Evolutionary conservation across 192 early-diverging fungal genomes (phyloP).

Genomic region (Blastocladiella britannica): DNA sequence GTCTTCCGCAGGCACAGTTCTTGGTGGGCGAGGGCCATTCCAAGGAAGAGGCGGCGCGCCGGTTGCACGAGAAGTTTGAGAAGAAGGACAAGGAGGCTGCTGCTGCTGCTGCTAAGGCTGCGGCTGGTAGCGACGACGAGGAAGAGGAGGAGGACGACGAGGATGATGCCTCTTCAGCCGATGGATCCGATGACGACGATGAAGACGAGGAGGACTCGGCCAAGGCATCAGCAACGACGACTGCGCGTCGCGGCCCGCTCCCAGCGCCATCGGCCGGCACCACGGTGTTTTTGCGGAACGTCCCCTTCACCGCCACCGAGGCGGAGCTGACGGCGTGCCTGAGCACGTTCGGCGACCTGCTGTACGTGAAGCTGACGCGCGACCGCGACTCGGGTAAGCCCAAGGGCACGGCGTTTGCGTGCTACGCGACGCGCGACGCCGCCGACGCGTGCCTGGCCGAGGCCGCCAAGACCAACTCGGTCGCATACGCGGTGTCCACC

Average conservation of each 20-base stretch:
- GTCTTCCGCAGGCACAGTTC: constrained; percentile 52
- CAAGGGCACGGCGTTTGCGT: constrained; percentile 85
- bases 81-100: constrained; percentile 18
- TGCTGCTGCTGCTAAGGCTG: constrained; percentile 13
- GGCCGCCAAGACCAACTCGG: constrained; percentile 34
- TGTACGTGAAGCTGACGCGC: constrained; percentile 65
- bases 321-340: constrained; percentile 53
- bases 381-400: constrained; percentile 64
- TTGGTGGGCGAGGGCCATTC: constrained; percentile 24
- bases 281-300: constrained; percentile 53
- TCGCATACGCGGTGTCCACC: constrained; percentile 21
- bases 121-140: constrained; percentile 15
- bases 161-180: constrained; percentile 12
- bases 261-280: constrained; percentile 31
- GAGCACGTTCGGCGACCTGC: constrained; percentile 42
- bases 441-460: constrained; percentile 55
- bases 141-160: constrained; percentile 15
- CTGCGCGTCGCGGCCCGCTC: constrained; percentile 3
- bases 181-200: constrained; percentile 9
- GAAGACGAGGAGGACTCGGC: constrained; percentile 8
- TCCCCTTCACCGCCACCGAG: constrained; percentile 50
- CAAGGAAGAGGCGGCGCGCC: constrained; percentile 2
- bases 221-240: constrained; percentile 1
- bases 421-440: constrained; percentile 47
- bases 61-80: constrained; percentile 20